phyloP scores from a whole-genome alignment of 768 basidiomycete species.

The Rhizopogon vesiculosus region DNA sequence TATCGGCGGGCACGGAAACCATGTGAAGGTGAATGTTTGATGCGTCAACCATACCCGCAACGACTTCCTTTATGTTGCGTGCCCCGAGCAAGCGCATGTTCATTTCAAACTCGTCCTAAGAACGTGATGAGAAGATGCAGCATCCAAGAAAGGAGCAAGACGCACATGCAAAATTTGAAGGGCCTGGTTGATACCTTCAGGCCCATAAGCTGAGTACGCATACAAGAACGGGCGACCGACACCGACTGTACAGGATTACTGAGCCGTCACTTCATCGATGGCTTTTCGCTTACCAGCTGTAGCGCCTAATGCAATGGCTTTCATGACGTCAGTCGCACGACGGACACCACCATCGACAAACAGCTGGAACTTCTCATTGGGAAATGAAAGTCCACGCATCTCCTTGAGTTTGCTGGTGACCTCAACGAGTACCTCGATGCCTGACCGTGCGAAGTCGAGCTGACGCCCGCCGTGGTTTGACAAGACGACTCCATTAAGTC shows the following conservation, averaged over 20 bases:
- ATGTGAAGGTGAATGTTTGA: constrained; percentile 24
- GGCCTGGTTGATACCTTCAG: constrained; percentile 76
- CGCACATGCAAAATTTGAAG: constrained; percentile 68
- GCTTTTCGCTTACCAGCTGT: constrained; percentile 21
- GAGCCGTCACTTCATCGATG: neutral
- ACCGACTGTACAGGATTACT: constrained; percentile 40
- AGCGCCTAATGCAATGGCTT: constrained; percentile 51
- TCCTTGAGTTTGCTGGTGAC: constrained; percentile 10
- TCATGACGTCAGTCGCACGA: constrained; percentile 42
- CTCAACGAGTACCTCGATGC: constrained; percentile 25
- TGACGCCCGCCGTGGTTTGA: constrained; percentile 59
- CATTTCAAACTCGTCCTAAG: constrained; percentile 93
- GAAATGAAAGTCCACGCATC: constrained; percentile 9
- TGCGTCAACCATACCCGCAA: constrained; percentile 81
- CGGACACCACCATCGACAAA: constrained; percentile 46
- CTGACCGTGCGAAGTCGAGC: constrained; percentile 40
- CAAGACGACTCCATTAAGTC: constrained; percentile 46
- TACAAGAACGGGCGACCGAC: constrained; percentile 81
- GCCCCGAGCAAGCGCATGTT: constrained; percentile 88
- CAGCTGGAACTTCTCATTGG: constrained; percentile 29
- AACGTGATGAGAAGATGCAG: neutral
- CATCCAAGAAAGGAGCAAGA: neutral
- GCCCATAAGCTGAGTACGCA: constrained; percentile 79
- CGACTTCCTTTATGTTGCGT: constrained; percentile 66
- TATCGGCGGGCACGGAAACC: constrained; percentile 22